phyloP scores from a whole-genome alignment of 495 filamentous ascomycete genomes.

The Penicillium herquei region DNA sequence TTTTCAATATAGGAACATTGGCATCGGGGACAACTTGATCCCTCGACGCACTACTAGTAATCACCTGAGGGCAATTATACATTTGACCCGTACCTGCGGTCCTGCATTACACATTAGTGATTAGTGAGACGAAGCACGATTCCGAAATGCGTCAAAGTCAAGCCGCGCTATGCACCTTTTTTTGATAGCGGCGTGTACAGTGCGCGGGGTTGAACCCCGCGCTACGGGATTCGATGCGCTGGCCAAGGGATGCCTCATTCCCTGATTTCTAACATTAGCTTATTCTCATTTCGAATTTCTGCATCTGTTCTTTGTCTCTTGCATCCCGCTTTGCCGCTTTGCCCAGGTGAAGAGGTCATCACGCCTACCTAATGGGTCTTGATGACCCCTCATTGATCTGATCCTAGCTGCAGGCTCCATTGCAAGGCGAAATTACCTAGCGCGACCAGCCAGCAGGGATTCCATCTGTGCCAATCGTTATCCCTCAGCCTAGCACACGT shows the following conservation, averaged over 20 bases:
- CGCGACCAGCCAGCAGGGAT: slow-evolving; percentile 1
- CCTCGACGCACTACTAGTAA: no score
- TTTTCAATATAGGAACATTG: no score
- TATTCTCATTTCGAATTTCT: not conserved
- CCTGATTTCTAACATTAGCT: slow-evolving; percentile 15
- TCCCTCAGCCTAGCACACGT: not conserved
- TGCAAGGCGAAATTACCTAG: not conserved
- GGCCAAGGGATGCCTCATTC: slow-evolving; percentile 24
- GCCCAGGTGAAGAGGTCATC: not conserved
- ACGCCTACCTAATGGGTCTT: not conserved
- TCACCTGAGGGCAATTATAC: no score
- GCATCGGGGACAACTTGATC: no score
- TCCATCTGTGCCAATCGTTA: slow-evolving; percentile 1
- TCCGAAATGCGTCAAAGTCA: slow-evolving; percentile 11
- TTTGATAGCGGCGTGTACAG: slow-evolving; percentile 3
- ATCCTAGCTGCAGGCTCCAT: not conserved
- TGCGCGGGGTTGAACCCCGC: slow-evolving; percentile 24
- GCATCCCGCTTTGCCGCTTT: slow-evolving; percentile 13
- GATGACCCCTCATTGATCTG: slow-evolving; percentile 8
- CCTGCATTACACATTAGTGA: slow-evolving; percentile 1
- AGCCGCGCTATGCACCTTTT: slow-evolving; percentile 7
- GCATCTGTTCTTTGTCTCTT: not conserved
- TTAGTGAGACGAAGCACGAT: slow-evolving; percentile 3
- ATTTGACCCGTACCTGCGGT: slow-evolving; percentile 14
- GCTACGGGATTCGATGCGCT: slow-evolving; percentile 26